A percentile compares a stretch with the other conserved stretches of the same genome.
Evolutionary conservation across 2,329 filamentous ascomycete species (phyloP).

Genomic region (Hypomyces perniciosus): DNA sequence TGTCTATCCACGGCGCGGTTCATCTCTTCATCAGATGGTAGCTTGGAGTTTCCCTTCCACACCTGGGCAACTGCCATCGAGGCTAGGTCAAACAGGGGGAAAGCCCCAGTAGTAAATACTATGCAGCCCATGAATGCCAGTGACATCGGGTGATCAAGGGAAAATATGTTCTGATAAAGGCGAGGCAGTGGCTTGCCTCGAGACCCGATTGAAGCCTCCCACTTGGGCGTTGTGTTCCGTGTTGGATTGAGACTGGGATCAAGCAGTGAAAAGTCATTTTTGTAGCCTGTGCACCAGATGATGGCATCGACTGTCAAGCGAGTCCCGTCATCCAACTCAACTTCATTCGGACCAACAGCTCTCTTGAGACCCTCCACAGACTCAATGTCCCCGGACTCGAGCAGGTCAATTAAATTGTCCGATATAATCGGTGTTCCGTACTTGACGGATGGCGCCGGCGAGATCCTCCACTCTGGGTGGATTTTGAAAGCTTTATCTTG

Average conservation of each 20-base stretch:
- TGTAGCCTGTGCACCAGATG: slow-evolving; percentile 33
- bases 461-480: slow-evolving; percentile 21
- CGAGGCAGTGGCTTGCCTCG: slow-evolving; percentile 25
- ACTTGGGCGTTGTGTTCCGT: slow-evolving; percentile 11
- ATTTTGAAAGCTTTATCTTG: slow-evolving; percentile 14
- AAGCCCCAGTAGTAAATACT: slow-evolving; percentile 12
- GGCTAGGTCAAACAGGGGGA: slow-evolving; percentile 18
- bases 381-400: slow-evolving; percentile 31
- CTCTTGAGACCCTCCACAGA: slow-evolving; percentile 25
- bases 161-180: slow-evolving; percentile 40
- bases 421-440: slow-evolving; percentile 22
- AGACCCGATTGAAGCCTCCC: slow-evolving; percentile 18
- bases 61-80: slow-evolving; percentile 29
- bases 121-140: slow-evolving; percentile 29
- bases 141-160: slow-evolving; percentile 34
- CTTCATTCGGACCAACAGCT: slow-evolving; percentile 18
- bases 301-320: slow-evolving; percentile 26
- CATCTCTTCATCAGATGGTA: slow-evolving; percentile 33
- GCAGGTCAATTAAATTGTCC: slow-evolving; percentile 25
- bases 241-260: slow-evolving; percentile 20
- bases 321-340: slow-evolving; percentile 27
- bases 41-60: slow-evolving; percentile 17
- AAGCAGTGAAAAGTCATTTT: slow-evolving; percentile 21
- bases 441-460: slow-evolving; percentile 20
- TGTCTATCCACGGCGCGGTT: slow-evolving; percentile 17